phyloP scores from a whole-genome alignment of 495 filamentous ascomycete genomes.

The Tuber umbilicatum region DNA sequence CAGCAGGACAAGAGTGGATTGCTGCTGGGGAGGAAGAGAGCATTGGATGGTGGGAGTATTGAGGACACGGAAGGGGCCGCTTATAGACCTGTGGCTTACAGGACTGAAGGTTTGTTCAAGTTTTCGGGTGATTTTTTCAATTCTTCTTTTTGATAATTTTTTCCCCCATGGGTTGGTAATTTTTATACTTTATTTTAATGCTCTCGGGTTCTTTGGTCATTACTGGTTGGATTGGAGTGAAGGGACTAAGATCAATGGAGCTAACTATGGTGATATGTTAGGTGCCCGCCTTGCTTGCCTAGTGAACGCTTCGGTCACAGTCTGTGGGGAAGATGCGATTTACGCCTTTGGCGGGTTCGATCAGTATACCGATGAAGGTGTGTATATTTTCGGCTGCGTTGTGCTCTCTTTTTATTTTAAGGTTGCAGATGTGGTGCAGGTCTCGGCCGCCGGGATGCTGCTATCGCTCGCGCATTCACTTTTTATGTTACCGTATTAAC shows the following conservation, averaged over 20 bases:
- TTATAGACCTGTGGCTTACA: constrained; percentile 38
- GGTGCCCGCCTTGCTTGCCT: constrained; percentile 89
- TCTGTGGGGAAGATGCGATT: constrained; percentile 90
- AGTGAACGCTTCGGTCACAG: constrained; percentile 95
- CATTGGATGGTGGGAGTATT: constrained; percentile 28
- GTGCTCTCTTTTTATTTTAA: not conserved
- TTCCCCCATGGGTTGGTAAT: not conserved
- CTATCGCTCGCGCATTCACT: constrained; percentile 13
- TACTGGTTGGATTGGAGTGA: constrained; percentile 4
- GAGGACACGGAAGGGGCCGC: constrained; percentile 27
- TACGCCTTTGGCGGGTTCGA: constrained; percentile 99
- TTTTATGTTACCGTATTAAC: constrained; percentile 14
- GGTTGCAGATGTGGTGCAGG: constrained; percentile 1
- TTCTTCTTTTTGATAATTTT: not conserved
- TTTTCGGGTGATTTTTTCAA: constrained; percentile 39
- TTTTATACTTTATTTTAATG: constrained; percentile 9
- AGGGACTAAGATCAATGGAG: not conserved
- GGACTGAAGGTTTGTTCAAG: constrained; percentile 41
- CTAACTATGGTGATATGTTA: constrained; percentile 42
- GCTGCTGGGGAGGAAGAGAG: constrained; percentile 29
- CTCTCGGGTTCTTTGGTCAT: constrained; percentile 14
- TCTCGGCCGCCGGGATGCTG: not conserved
- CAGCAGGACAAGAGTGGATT: constrained; percentile 15
- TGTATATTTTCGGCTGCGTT: constrained; percentile 9
- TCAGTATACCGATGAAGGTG: constrained; percentile 92